Percentiles rank a stretch among this genome's conserved stretches.
These are phyloP conservation scores for Bathelium albidoporum DNA, from an alignment of 495 filamentous ascomycete species.

Conservation along the genomic window DNA sequence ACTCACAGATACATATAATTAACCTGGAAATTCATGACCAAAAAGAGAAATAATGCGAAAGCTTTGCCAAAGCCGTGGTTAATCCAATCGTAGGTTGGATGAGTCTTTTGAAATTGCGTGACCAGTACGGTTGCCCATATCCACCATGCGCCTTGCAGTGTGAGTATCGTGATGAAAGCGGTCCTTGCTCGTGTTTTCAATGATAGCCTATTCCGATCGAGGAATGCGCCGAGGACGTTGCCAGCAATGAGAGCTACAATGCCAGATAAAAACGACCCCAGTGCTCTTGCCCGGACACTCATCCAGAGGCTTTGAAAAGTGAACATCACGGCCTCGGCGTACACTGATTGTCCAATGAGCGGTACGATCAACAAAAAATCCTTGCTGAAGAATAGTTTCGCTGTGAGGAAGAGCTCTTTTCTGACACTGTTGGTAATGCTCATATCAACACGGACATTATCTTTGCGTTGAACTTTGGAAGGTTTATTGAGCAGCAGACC, in stretches of 20 bases:
- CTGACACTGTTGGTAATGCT: constrained; percentile 37
- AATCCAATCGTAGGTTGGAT: constrained; percentile 48
- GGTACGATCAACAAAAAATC: constrained; percentile 49
- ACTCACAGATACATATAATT: constrained; percentile 54
- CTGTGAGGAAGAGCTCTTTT: constrained; percentile 43
- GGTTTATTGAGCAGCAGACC: constrained; percentile 46
- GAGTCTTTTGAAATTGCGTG: constrained; percentile 40
- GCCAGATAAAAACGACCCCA: constrained; percentile 52
- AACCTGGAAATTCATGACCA: constrained; percentile 49
- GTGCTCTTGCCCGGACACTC: constrained; percentile 48
- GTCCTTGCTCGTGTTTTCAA: constrained; percentile 40
- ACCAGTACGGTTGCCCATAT: constrained; percentile 49
- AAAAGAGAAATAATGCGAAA: constrained; percentile 49
- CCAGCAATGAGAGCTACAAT: constrained; percentile 48
- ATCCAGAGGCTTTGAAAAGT: constrained; percentile 54
- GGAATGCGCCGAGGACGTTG: constrained; percentile 45
- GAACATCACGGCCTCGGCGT: constrained; percentile 52
- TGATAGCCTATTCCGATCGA: constrained; percentile 41
- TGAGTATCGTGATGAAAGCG: constrained; percentile 38
- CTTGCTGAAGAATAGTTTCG: constrained; percentile 40
- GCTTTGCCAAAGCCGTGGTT: constrained; percentile 45
- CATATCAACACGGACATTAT: constrained; percentile 44
- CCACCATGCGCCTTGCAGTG: constrained; percentile 51
- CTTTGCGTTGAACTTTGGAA: constrained; percentile 43
- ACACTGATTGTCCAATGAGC: constrained; percentile 52